phyloP scores from a whole-genome alignment of 306 rosid species.

The Rosa chinensis region DNA sequence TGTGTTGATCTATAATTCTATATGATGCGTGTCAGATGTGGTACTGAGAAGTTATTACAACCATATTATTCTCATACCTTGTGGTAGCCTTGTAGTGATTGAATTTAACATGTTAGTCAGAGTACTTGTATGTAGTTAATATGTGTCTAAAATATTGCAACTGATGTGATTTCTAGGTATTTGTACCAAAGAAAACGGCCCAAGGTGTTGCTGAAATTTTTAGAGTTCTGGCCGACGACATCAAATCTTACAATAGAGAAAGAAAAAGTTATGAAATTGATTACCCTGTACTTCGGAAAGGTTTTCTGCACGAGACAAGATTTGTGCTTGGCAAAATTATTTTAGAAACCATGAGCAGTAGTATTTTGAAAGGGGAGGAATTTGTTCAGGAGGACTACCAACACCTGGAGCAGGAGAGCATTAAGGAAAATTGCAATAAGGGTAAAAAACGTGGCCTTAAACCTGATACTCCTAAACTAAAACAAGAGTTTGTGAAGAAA shows the following conservation, averaged over 20 bases:
- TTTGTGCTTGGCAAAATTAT: constrained; percentile 75
- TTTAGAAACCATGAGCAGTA: constrained; percentile 64
- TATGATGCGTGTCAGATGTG: neutral
- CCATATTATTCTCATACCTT: neutral
- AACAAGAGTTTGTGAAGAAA: constrained; percentile 39
- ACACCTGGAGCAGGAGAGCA: constrained; percentile 20
- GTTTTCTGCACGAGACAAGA: constrained; percentile 52
- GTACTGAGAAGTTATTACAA: neutral
- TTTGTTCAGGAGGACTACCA: constrained; percentile 31
- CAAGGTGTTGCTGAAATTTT: constrained; percentile 50
- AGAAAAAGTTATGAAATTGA: constrained; percentile 53
- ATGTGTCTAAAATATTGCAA: constrained; percentile 26
- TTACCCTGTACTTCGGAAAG: constrained; percentile 49
- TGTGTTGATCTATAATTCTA: neutral
- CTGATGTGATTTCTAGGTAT: constrained; percentile 49
- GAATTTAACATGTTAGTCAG: neutral
- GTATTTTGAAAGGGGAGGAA: constrained; percentile 32
- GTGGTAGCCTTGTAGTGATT: neutral
- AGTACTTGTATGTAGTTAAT: constrained; percentile 15
- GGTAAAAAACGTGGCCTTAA: constrained; percentile 23
- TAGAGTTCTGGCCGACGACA: constrained; percentile 37
- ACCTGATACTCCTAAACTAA: constrained; percentile 23
- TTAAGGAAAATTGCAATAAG: constrained; percentile 29
- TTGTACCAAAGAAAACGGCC: constrained; percentile 53
- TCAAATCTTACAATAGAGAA: constrained; percentile 38